Base-by-base conservation (phyloP, 495 filamentous ascomycete species). In the Xylaria intraflava region DNA sequence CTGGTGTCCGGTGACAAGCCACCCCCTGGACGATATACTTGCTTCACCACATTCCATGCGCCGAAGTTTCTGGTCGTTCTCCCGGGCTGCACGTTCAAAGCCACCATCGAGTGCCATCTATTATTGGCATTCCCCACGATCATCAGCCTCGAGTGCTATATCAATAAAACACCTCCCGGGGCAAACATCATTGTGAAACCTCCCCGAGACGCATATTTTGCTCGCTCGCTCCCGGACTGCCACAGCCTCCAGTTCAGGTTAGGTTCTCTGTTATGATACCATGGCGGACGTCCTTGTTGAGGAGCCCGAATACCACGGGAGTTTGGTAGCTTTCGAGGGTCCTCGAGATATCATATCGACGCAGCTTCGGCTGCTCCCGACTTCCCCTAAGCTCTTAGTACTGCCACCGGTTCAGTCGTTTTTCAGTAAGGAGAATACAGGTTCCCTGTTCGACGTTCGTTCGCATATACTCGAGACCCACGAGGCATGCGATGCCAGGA, bases 241-340 rank as follows among this genome's bases (percentile, higher is more conserved):
- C 26, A 14, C 40, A 33, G 11, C 3, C 49, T 27, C n/a, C n/a
- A n/a, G n/a, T n/a, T n/a, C n/a, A n/a, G n/a, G 1, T 29, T 12
- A 24, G 6, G 19, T 17, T 6, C 3, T 42, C 11, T 40, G 23
- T 7, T 49, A 43, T 55, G 6, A 19, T 12, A 43, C 26, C 12
- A 55, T 41, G 52, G 27, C 38, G 45, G 39, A 49, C 14, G 30
- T 36, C 12, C 41, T 35, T 45, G 19, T 27, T n/a, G 38, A 39
- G 19, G 47, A 22, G 31, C 35, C 57, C 39, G 55, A 57, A 31
- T 60, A 66, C 31, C 55, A 66, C 26, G 78, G 78, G 24, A 74
- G 66, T 57, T 61, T 81, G 57, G 65, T 81, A 40, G 77, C 78
- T 49, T 68, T 81, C 46, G 78, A 79, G 53, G 78, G 78, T 2